A percentile compares a stretch with the other conserved stretches of the same genome.
Conservation (phyloP, 2,329 filamentous ascomycete genomes). For the Exophiala phaeomuriformis region DNA sequence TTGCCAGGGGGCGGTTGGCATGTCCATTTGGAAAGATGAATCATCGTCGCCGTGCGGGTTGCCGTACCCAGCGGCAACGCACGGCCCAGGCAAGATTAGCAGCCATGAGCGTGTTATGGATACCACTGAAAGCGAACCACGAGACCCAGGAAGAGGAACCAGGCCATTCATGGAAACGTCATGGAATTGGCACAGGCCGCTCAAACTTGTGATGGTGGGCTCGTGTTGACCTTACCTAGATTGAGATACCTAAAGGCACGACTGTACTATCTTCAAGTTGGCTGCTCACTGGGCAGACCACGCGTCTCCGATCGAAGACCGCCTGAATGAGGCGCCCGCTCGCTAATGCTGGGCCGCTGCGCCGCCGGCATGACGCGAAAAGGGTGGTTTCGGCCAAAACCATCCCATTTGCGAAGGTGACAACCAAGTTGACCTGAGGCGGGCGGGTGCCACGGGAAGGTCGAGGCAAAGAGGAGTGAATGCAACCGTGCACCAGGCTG, state of each 20-base stretch:
- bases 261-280: too few relatives aligned
- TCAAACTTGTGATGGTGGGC: not conserved
- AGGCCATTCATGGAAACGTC: not conserved
- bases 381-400: not conserved
- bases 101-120: too few relatives aligned
- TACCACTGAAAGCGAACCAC: not conserved
- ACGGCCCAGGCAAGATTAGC: not conserved
- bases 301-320: not conserved
- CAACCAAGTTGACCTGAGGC: slow-evolving; percentile 1
- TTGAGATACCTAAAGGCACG: not conserved
- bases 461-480: not conserved
- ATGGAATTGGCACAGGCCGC: not conserved
- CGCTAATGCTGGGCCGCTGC: not conserved
- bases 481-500: not conserved
- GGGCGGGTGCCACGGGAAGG: slow-evolving; percentile 5
- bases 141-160: not conserved
- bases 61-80: too few relatives aligned
- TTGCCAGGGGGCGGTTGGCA: too few relatives aligned
- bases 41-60: not conserved
- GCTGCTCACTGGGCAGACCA: not conserved
- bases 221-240: not conserved
- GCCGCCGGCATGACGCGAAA: not conserved
- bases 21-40: not conserved
- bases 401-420: not conserved
- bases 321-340: not conserved